Evolutionary conservation across 176 grass and related monocot genomes (phyloP).

Genomic region (Carex pumila): DNA sequence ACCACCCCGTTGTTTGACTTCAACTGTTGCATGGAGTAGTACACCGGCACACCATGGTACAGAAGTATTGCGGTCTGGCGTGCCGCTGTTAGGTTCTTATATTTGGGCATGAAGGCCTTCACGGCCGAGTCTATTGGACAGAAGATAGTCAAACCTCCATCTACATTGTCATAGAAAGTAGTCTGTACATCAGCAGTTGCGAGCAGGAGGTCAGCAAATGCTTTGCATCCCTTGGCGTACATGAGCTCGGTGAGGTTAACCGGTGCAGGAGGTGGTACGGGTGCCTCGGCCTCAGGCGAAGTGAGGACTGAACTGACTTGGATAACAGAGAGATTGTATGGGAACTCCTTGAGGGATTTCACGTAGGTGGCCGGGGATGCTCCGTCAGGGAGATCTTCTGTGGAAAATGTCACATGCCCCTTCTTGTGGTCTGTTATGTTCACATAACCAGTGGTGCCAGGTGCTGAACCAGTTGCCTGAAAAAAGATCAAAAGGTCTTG

Average conservation of each 20-base stretch:
- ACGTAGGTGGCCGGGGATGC: slow-evolving; percentile 34
- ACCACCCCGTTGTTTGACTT: slow-evolving; percentile 22
- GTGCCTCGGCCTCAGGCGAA: slow-evolving; percentile 46
- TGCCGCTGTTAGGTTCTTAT: slow-evolving; percentile 23
- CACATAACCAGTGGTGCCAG: slow-evolving; percentile 51
- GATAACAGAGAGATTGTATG: slow-evolving; percentile 52
- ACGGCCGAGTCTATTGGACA: slow-evolving; percentile 43
- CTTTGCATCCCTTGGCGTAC: slow-evolving; percentile 43
- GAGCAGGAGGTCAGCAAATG: slow-evolving; percentile 39
- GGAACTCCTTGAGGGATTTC: slow-evolving; percentile 38
- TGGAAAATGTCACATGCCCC: slow-evolving; percentile 41
- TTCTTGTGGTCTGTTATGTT: slow-evolving; percentile 39
- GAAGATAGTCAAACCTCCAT: slow-evolving; percentile 44
- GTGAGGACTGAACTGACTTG: slow-evolving; percentile 39
- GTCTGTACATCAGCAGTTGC: slow-evolving; percentile 23
- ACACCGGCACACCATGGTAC: slow-evolving; percentile 41
- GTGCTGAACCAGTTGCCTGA: slow-evolving; percentile 57
- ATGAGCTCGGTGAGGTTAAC: slow-evolving; percentile 34
- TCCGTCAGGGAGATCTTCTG: slow-evolving; percentile 22
- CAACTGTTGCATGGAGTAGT: slow-evolving; percentile 40
- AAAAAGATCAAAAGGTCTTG: slow-evolving; percentile 3
- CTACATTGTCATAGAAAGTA: slow-evolving; percentile 16
- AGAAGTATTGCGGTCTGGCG: slow-evolving; percentile 34
- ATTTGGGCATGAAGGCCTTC: slow-evolving; percentile 35
- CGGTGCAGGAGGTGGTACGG: slow-evolving; percentile 23